Evolutionary conservation across 441 rosid species (phyloP).

Genomic region (Biscutella laevigata): DNA sequence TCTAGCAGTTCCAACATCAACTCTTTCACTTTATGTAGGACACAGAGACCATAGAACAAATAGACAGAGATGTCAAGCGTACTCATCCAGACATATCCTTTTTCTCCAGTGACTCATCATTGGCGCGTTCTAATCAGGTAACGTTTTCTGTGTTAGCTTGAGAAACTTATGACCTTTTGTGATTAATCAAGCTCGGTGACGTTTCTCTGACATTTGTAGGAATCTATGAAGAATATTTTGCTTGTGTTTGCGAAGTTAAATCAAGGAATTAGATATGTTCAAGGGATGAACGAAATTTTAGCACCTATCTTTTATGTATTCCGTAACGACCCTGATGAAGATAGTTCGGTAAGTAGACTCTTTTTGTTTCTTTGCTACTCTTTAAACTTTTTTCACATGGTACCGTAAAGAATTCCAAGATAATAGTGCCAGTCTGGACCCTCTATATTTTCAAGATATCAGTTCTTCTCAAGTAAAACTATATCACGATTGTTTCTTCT

Average conservation of each 20-base stretch:
- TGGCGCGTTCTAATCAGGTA: conserved; percentile 81
- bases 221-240: conserved; percentile 71
- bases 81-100: conserved; percentile 95
- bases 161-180: conserved; percentile 1
- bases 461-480: no score
- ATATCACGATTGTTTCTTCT: no score
- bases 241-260: conserved; percentile 83
- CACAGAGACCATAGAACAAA: conserved; percentile 83
- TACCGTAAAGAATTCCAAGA: conserved; percentile 5
- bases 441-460: no score
- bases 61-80: conserved; percentile 88
- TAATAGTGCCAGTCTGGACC: no score
- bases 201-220: conserved; percentile 41
- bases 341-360: conserved; percentile 55
- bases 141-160: conserved; percentile 6
- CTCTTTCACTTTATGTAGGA: conserved; percentile 41
- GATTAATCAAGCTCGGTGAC: conserved; percentile 20
- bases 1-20: neutral
- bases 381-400: conserved; percentile 1
- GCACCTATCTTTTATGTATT: conserved; percentile 82
- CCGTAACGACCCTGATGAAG: conserved; percentile 78
- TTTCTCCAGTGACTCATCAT: conserved; percentile 72
- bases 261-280: conserved; percentile 96
- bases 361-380: neutral
- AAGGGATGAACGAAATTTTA: conserved; percentile 97